Conservation (phyloP, 495 filamentous ascomycete genomes). For the Aspergillus hancockii region DNA sequence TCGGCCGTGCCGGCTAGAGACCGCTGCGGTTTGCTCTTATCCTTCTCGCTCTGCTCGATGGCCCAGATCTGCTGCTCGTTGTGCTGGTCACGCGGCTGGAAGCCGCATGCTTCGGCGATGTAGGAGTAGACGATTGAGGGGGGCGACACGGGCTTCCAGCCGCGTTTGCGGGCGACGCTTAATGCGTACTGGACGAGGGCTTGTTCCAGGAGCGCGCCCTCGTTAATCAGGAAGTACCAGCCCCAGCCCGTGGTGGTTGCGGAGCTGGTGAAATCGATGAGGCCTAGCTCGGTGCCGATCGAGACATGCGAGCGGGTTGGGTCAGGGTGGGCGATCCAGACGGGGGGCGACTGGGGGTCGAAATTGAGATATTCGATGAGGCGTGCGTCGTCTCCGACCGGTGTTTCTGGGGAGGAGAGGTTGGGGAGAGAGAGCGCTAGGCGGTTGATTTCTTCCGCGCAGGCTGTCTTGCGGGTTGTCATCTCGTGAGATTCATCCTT, state of each 20-base stretch:
- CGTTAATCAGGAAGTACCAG: constrained; percentile 92
- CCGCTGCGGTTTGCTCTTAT: constrained; percentile 62
- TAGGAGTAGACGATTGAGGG: constrained; percentile 91
- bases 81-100: constrained; percentile 86
- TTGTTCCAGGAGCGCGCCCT: constrained; percentile 87
- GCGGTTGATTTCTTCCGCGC: constrained; percentile 66
- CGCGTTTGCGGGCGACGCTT: constrained; percentile 62
- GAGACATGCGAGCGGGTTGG: constrained; percentile 69
- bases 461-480: constrained; percentile 56
- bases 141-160: constrained; percentile 76
- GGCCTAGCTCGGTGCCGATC: constrained; percentile 74
- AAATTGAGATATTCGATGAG: constrained; percentile 75
- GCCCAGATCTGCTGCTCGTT: constrained; percentile 90
- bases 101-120: constrained; percentile 86
- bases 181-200: constrained; percentile 88
- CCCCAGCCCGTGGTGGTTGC: constrained; percentile 86
- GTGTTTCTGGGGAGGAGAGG: constrained; percentile 74
- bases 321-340: constrained; percentile 50
- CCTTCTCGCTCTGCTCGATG: constrained; percentile 65
- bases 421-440: constrained; percentile 85
- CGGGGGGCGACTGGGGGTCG: constrained; percentile 56
- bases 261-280: constrained; percentile 84
- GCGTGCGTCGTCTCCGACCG: constrained; percentile 61
- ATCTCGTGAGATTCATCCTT: constrained; percentile 65
- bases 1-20: constrained; percentile 86